Conservation (phyloP, 1,284 basidiomycete species). For the Vanrija sp. region DNA sequence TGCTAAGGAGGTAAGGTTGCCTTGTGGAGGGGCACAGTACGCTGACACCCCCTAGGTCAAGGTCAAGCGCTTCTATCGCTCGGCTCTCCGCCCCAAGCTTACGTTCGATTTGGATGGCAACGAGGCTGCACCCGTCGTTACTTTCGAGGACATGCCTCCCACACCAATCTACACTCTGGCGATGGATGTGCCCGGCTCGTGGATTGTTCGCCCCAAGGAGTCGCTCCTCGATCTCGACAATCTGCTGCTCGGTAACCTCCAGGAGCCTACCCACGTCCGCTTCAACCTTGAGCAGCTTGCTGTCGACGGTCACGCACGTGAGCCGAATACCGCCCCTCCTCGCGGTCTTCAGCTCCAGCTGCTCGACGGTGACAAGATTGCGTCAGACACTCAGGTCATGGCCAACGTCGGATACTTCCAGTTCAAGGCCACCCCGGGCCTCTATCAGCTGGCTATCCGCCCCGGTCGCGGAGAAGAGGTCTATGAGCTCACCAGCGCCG, state of each 20-base stretch:
- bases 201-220: constrained; percentile 86
- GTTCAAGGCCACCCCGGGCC: constrained; percentile 87
- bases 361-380: constrained; percentile 52
- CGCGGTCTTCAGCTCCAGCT: constrained; percentile 83
- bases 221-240: constrained; percentile 94
- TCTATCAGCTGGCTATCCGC: constrained; percentile 77
- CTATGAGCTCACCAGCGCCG: constrained; percentile 75
- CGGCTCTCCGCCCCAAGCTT: constrained; percentile 60
- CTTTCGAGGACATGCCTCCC: constrained; percentile 53
- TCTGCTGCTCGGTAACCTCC: constrained; percentile 69
- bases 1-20: constrained; percentile 57
- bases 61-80: constrained; percentile 90
- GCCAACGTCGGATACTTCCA: constrained; percentile 96
- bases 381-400: constrained; percentile 83
- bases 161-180: constrained; percentile 81
- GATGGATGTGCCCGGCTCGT: constrained; percentile 83
- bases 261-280: constrained; percentile 61
- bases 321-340: constrained; percentile 63
- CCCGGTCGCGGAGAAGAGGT: constrained; percentile 75
- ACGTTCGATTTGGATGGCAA: constrained; percentile 63
- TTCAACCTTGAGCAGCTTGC: constrained; percentile 89
- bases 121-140: constrained; percentile 50
- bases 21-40: background rate
- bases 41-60: constrained; percentile 60
- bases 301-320: constrained; percentile 88